Evolutionary conservation across 2,329 filamentous ascomycete species (phyloP).

Genomic region (Cladosporium sp.): DNA sequence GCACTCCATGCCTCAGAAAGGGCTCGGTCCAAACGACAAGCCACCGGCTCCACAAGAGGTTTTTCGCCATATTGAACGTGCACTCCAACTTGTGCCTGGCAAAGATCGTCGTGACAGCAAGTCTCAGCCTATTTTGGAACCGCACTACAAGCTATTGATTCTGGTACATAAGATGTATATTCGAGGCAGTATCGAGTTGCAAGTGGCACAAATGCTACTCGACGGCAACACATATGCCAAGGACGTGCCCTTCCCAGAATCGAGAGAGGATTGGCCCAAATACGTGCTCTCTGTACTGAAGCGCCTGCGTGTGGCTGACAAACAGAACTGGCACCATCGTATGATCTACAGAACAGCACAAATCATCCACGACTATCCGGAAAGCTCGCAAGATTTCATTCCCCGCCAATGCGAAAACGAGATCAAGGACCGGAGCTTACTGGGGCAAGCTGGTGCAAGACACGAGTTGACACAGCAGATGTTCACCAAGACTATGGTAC

Average conservation of each 20-base stretch:
- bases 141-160: conserved; percentile 85
- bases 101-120: conserved; percentile 50
- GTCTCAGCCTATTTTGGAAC: conserved; percentile 78
- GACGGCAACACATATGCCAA: conserved; percentile 51
- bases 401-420: conserved; percentile 8
- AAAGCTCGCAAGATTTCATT: conserved; percentile 20
- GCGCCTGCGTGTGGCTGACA: conserved; percentile 65
- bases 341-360: conserved; percentile 72
- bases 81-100: conserved; percentile 55
- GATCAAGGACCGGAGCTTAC: conserved; percentile 3
- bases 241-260: conserved; percentile 44
- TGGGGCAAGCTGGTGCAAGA: conserved; percentile 56
- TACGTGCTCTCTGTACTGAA: conserved; percentile 62
- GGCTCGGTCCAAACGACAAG: conserved; percentile 16
- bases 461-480: conserved; percentile 77
- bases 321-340: conserved; percentile 92
- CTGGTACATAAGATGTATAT: conserved; percentile 75
- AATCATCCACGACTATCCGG: conserved; percentile 53
- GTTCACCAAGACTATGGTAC: conserved; percentile 90
- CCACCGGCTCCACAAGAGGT: conserved; percentile 42
- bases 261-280: conserved; percentile 49
- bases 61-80: conserved; percentile 52
- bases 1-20: conserved; percentile 40
- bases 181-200: conserved; percentile 34
- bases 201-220: conserved; percentile 47